A percentile compares a stretch with the other conserved stretches of the same genome.
Evolutionary conservation across 2,329 filamentous ascomycete genomes (phyloP).

Genomic region (Aureobasidium sp.): DNA sequence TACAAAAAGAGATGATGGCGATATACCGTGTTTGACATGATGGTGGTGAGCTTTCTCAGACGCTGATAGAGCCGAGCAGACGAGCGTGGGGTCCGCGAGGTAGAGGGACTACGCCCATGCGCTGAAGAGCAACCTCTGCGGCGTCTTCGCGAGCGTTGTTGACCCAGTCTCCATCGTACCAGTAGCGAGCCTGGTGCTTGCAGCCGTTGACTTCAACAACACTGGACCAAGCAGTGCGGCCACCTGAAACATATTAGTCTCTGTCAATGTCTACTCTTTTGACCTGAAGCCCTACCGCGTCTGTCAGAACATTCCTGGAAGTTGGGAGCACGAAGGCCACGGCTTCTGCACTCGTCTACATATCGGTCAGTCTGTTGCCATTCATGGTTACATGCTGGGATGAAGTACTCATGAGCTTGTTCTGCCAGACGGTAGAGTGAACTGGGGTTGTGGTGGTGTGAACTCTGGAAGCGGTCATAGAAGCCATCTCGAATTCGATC

Average conservation of each 20-base stretch:
- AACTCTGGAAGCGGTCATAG: conserved; percentile 8
- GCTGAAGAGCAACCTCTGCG: conserved; percentile 68
- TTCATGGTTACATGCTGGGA: neutral
- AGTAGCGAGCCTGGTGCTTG: conserved; percentile 65
- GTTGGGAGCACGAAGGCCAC: conserved; percentile 12
- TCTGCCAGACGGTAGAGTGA: conserved; percentile 18
- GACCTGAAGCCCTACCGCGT: conserved; percentile 3
- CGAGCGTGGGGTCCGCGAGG: neutral
- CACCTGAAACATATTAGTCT: conserved; percentile 47
- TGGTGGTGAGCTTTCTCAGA: neutral
- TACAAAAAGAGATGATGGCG: neutral
- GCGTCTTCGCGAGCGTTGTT: conserved; percentile 86
- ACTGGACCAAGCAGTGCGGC: conserved; percentile 85
- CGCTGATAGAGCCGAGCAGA: conserved; percentile 5
- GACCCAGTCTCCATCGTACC: conserved; percentile 84
- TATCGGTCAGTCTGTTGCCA: conserved; percentile 8
- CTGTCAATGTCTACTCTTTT: neutral
- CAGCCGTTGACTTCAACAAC: conserved; percentile 62
- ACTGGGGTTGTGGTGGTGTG: conserved; percentile 12
- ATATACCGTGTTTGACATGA: too few species aligned
- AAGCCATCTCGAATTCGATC: conserved; percentile 7
- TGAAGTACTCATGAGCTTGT: conserved; percentile 25
- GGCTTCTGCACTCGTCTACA: conserved; percentile 37
- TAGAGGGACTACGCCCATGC: conserved; percentile 12
- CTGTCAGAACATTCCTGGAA: conserved; percentile 13